Evolutionary conservation across 805 yeast species (phyloP).

Genomic region (Candida sithepensis): DNA sequence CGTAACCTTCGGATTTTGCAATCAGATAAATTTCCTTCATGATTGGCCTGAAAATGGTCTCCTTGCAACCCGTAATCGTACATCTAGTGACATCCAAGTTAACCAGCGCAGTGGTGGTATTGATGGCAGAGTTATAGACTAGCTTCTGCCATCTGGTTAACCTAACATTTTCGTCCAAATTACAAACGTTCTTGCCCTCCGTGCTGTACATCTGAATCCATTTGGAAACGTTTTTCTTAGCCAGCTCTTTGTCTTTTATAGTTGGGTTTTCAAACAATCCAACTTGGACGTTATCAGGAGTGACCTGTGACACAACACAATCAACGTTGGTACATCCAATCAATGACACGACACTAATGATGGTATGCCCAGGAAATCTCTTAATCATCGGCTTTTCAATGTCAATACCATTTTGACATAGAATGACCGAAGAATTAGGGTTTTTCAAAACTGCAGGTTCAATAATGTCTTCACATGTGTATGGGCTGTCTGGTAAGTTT

Average conservation of each 20-base stretch:
- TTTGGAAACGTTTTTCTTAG: conserved; percentile 22
- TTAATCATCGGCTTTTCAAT: conserved; percentile 34
- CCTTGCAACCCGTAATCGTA: conserved; percentile 24
- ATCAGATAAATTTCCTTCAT: conserved; percentile 41
- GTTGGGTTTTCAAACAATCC: conserved; percentile 33
- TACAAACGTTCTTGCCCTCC: conserved; percentile 20
- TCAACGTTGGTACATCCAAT: conserved; percentile 29
- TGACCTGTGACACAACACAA: conserved; percentile 27
- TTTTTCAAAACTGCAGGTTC: conserved; percentile 31
- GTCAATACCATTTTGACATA: conserved; percentile 39
- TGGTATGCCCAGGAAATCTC: conserved; percentile 30
- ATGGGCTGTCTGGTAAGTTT: conserved; percentile 52
- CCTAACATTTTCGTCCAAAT: conserved; percentile 30
- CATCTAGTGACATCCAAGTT: conserved; percentile 34
- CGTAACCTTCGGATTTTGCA: conserved; percentile 44
- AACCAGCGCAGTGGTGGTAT: conserved; percentile 38
- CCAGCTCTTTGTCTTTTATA: no score
- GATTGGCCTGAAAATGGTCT: conserved; percentile 32
- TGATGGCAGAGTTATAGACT: conserved; percentile 41
- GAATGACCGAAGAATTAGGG: conserved; percentile 27
- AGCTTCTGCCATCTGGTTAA: conserved; percentile 41
- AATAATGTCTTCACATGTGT: conserved; percentile 40
- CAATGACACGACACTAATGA: conserved; percentile 36
- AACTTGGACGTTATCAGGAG: conserved; percentile 30
- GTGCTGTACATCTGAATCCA: conserved; percentile 30